phyloP scores from a whole-genome alignment of 495 filamentous ascomycete genomes.

The Mytilinidion resinicola region DNA sequence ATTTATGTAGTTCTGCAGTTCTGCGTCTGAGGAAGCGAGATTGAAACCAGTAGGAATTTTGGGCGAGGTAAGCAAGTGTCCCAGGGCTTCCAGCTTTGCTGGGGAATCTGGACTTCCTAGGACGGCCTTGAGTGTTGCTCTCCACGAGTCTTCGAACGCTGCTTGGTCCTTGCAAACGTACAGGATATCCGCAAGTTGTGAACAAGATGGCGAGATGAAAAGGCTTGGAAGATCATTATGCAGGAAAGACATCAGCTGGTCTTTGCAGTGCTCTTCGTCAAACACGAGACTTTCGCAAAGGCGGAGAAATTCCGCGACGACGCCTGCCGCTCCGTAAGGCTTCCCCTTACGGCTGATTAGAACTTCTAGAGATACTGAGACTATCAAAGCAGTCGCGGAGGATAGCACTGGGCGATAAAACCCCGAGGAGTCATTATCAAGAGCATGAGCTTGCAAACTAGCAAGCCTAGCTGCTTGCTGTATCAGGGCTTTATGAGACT shows the following conservation, averaged over 20 bases:
- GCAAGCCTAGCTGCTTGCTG: slow-evolving; percentile 15
- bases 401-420: slow-evolving; percentile 31
- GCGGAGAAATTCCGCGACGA: slow-evolving; percentile 48
- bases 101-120: slow-evolving; percentile 26
- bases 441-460: slow-evolving; percentile 4
- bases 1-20: slow-evolving; percentile 33
- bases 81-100: slow-evolving; percentile 28
- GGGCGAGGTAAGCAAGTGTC: slow-evolving; percentile 32
- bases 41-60: slow-evolving; percentile 19
- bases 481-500: slow-evolving; percentile 58
- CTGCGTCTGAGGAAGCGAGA: slow-evolving; percentile 13
- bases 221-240: slow-evolving; percentile 46
- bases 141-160: slow-evolving; percentile 30
- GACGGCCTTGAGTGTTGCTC: slow-evolving; percentile 23
- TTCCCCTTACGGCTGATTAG: slow-evolving; percentile 64
- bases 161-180: slow-evolving; percentile 21
- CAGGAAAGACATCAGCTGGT: slow-evolving; percentile 38
- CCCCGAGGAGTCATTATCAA: slow-evolving; percentile 7
- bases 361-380: slow-evolving; percentile 46
- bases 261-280: slow-evolving; percentile 18
- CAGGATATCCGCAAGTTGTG: slow-evolving; percentile 33
- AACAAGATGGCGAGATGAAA: slow-evolving; percentile 49
- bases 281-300: slow-evolving; percentile 23
- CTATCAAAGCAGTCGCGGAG: slow-evolving; percentile 31
- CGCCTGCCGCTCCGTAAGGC: slow-evolving; percentile 69